Conservation (phyloP, 495 filamentous ascomycete species). For the Viridothelium virens region DNA sequence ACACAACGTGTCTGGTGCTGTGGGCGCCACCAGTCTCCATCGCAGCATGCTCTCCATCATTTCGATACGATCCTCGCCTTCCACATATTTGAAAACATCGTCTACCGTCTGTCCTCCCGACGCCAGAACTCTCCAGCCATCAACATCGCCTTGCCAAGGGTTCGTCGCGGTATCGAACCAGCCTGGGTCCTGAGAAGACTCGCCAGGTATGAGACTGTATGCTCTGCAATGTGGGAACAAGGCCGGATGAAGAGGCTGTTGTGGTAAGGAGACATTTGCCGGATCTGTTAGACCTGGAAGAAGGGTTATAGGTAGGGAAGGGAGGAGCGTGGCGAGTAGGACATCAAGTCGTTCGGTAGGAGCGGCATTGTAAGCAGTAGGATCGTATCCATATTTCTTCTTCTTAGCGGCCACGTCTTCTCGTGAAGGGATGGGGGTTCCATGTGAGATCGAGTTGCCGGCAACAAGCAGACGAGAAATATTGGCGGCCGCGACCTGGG, state of each 20-base stretch:
- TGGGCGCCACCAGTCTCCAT: constrained; percentile 89
- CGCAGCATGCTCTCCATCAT: constrained; percentile 89
- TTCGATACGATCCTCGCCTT: constrained; percentile 62
- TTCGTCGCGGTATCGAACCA: constrained; percentile 92
- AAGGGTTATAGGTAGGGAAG: constrained; percentile 43
- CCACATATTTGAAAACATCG: constrained; percentile 85
- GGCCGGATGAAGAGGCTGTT: constrained; percentile 37
- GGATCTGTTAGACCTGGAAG: constrained; percentile 52
- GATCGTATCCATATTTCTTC: constrained; percentile 95
- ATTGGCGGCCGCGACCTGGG: constrained; percentile 52
- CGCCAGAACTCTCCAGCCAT: constrained; percentile 77
- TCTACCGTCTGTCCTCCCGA: constrained; percentile 88
- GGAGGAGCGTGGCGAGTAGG: constrained; percentile 69
- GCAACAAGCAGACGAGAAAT: constrained; percentile 86
- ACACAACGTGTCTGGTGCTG: constrained; percentile 95
- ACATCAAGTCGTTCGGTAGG: constrained; percentile 77
- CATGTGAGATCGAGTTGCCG: constrained; percentile 68
- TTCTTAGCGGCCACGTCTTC: constrained; percentile 48
- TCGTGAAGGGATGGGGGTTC: constrained; percentile 38
- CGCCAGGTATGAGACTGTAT: constrained; percentile 43
- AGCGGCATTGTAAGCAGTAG: constrained; percentile 71
- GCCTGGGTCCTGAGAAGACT: constrained; percentile 44
- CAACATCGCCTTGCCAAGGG: constrained; percentile 81
- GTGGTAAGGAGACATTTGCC: constrained; percentile 45
- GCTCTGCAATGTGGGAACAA: constrained; percentile 52